Conservation (phyloP, 441 rosid genomes). For the Corymbia citriodora region DNA sequence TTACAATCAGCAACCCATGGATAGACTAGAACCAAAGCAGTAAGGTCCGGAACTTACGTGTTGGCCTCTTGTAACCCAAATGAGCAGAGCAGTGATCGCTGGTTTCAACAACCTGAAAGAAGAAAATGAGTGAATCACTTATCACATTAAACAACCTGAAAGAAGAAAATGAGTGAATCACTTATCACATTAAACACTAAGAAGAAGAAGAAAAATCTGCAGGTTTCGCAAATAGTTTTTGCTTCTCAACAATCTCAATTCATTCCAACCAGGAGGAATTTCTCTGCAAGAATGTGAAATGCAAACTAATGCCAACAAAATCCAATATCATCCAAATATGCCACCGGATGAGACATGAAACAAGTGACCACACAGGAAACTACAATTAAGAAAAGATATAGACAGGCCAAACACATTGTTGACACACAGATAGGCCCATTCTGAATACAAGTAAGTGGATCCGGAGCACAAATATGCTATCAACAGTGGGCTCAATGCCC, state of each 20-base stretch:
- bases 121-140: not conserved
- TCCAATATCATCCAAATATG: not conserved
- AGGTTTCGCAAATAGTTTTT: not conserved
- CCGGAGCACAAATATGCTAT: not conserved
- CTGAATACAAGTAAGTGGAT: not conserved
- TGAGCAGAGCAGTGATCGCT: constrained; percentile 45
- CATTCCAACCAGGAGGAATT: not conserved
- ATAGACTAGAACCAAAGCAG: not conserved
- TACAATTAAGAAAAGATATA: not conserved
- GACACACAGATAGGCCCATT: not conserved
- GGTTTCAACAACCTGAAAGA: constrained; percentile 57
- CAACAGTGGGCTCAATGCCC: not conserved
- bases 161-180: not conserved
- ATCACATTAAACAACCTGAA: not conserved
- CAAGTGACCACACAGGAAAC: not conserved
- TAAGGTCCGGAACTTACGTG: constrained; percentile 37
- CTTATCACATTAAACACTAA: not conserved
- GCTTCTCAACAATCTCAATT: not conserved
- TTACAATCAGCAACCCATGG: not conserved
- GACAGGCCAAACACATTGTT: not conserved
- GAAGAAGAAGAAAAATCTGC: too few species aligned
- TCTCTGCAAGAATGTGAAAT: not conserved
- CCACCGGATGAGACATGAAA: not conserved
- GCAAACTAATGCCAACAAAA: not conserved
- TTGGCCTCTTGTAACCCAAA: constrained; percentile 39